Evolutionary conservation across 371 early-diverging fungal genomes (phyloP).

Genomic region (Haplosporangium sp.): DNA sequence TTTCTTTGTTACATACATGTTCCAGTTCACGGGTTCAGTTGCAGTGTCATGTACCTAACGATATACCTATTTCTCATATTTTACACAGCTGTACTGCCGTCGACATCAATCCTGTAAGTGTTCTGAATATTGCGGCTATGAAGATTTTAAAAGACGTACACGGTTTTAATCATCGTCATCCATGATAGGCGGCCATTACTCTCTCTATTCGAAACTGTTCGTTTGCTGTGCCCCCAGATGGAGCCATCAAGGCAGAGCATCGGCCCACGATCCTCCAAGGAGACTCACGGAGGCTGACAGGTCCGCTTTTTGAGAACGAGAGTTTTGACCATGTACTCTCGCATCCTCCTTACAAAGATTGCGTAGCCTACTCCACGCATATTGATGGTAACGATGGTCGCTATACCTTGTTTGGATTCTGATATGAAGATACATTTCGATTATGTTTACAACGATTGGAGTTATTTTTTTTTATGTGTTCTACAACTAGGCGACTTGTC

Average conservation of each 20-base stretch:
- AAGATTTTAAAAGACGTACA: no score
- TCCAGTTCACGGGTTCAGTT: neutral
- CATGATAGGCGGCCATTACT: constrained; percentile 77
- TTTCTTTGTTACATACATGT: neutral
- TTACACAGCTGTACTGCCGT: constrained; percentile 77
- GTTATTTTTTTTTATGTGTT: constrained; percentile 76
- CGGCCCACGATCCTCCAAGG: constrained; percentile 87
- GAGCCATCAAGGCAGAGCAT: constrained; percentile 77
- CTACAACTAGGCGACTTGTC: constrained; percentile 84
- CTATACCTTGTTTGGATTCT: no score
- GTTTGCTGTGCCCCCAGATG: constrained; percentile 77
- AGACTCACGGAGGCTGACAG: constrained; percentile 74
- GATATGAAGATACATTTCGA: no score
- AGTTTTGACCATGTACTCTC: constrained; percentile 88
- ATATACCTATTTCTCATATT: neutral
- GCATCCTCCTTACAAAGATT: constrained; percentile 96
- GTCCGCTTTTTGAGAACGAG: constrained; percentile 69
- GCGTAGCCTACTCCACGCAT: constrained; percentile 77
- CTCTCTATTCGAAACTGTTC: constrained; percentile 88
- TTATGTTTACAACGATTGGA: no score
- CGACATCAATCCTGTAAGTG: constrained; percentile 86
- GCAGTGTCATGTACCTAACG: neutral
- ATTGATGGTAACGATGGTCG: constrained; percentile 34
- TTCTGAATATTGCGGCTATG: no score
- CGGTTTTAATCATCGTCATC: no score